Base-by-base conservation (phyloP, 148 eudicot genomes). In the Chenopodium quinoa region DNA sequence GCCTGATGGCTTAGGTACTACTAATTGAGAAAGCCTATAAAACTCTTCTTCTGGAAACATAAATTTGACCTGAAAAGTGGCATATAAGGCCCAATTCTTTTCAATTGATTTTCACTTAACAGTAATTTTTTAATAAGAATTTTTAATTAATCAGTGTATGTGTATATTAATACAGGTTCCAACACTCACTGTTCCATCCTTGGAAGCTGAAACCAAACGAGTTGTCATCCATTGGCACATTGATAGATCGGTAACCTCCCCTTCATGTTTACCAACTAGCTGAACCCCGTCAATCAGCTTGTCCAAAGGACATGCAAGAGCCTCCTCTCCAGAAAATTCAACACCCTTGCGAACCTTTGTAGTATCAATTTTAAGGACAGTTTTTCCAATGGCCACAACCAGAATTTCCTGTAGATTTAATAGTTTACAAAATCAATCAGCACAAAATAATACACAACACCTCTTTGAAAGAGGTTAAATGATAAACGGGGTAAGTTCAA, bases 201-300 rank as follows among this genome's bases (percentile, higher is more conserved):
- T 89, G 63, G 99, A 94, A 68, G 95, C 95, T 71, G 99, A 92
- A 79, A 93, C 99, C 85, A 97, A 88, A 75, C 98, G 98, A 22
- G 99, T 91, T 44, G 98, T 94, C 99, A 97, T 97, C 99, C 98
- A 97, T 77, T 97, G 99, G 85, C 97, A 97, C 99, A 97, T 97
- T 32, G 99, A 97, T 81, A 97, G 82, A 87, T 94, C 99, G 25
- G 98, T 94, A 84, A 97, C 95, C 76, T 94, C 97, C 52, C 94
- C 98, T 75, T 92, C 99, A 82, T 97, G 99, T 76, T 90, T 92
- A 79, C 99, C 99, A 86, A 96, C 93, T 81, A 91, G 86, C 78
- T 94, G 98, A 75, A 97, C 85, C 80, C 99, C 99, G 80, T 97
- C 92, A 83, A 92, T 88, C 77, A 92, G 84, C 88, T 90, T 91